Conservation (phyloP, 208 protist genomes). For the Leishmania gerbilli region DNA sequence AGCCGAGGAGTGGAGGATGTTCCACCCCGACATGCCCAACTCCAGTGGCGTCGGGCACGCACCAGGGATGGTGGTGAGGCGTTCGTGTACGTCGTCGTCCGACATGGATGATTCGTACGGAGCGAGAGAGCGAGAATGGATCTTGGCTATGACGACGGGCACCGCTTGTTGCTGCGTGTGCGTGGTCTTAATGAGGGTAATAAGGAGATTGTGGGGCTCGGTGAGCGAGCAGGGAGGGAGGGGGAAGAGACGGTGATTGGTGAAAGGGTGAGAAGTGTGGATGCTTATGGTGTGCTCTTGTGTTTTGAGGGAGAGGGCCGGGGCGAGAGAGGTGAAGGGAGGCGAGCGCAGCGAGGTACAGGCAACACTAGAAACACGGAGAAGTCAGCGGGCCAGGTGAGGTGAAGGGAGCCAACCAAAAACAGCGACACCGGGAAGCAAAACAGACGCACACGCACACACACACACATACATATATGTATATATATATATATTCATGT, state of each 20-base stretch:
- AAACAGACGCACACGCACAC: background rate
- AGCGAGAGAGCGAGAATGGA: background rate
- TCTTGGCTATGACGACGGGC: background rate
- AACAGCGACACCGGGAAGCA: background rate
- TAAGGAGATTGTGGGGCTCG: background rate
- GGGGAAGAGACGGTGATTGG: background rate
- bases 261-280: background rate
- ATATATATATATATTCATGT: background rate
- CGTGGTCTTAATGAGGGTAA: background rate
- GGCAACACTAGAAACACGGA: background rate
- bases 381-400: background rate
- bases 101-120: background rate
- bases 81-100: slow-evolving; percentile 7
- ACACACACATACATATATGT: too few species aligned
- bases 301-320: background rate
- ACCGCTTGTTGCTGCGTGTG: background rate
- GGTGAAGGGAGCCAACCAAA: background rate
- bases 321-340: background rate
- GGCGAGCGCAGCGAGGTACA: background rate
- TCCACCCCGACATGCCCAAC: slow-evolving; percentile 83
- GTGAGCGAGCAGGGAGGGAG: background rate
- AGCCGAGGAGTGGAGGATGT: slow-evolving; percentile 82
- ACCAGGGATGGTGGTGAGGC: slow-evolving; percentile 54
- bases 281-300: background rate
- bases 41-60: slow-evolving; percentile 59